Conservation (phyloP, 2,329 filamentous ascomycete genomes). For the Trichoderma simmonsii region DNA sequence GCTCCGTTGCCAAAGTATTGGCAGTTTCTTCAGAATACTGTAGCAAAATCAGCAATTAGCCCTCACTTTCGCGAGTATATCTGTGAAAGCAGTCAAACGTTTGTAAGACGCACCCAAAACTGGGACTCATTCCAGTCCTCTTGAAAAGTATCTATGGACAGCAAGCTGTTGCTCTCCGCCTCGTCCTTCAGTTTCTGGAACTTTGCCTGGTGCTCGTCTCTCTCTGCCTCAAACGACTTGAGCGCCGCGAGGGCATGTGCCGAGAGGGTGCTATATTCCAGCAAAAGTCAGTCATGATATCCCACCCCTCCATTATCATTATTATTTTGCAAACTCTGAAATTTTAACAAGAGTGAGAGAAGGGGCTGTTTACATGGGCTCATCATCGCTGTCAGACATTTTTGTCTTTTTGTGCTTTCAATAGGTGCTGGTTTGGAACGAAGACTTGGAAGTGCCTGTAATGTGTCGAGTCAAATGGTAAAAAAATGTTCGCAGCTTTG, state of each 20-base stretch:
- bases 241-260: slow-evolving; percentile 65
- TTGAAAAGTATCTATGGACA: slow-evolving; percentile 66
- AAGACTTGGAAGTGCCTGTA: neutral
- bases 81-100: neutral
- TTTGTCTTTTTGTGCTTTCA: neutral
- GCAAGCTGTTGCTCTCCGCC: slow-evolving; percentile 50
- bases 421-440: neutral
- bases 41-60: neutral
- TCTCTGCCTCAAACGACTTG: slow-evolving; percentile 70
- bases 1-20: slow-evolving; percentile 56
- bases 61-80: neutral
- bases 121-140: slow-evolving; percentile 84
- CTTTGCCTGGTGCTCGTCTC: slow-evolving; percentile 61
- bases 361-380: neutral
- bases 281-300: neutral
- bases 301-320: neutral
- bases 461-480: neutral
- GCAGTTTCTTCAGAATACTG: slow-evolving; percentile 74
- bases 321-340: neutral
- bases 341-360: too few relatives aligned
- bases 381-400: slow-evolving; percentile 13
- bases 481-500: neutral
- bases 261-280: slow-evolving; percentile 52
- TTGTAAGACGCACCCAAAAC: slow-evolving; percentile 64
- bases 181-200: slow-evolving; percentile 65